phyloP scores from a whole-genome alignment of 75 land plant genomes.

The Selaginella tamariscina region DNA sequence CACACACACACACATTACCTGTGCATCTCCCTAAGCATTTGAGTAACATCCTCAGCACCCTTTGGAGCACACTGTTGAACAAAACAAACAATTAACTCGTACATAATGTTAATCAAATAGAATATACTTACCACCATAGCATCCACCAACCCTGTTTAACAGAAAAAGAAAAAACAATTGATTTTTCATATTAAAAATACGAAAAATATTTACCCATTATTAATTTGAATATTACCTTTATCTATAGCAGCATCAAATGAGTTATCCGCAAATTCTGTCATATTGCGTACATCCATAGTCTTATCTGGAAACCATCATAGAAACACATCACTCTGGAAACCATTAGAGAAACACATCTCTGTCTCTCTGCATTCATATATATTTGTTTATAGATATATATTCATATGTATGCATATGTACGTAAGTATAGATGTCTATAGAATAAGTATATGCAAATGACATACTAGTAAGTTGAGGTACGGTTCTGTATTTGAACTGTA shows the following conservation, averaged over 20 bases:
- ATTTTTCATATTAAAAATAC: too few relatives aligned
- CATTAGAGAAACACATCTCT: too few relatives aligned
- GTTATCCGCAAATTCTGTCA: slow-evolving; percentile 40
- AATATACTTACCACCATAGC: neutral
- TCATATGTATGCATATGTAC: too few relatives aligned
- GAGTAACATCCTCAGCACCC: neutral
- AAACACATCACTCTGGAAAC: too few relatives aligned
- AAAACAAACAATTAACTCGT: neutral
- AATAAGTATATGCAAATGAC: slow-evolving; percentile 16
- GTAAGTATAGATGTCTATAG: slow-evolving; percentile 57
- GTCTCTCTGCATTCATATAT: too few relatives aligned
- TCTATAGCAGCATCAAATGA: slow-evolving; percentile 77
- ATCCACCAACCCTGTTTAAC: neutral
- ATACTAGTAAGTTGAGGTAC: slow-evolving; percentile 15
- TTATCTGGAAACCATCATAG: slow-evolving; percentile 26
- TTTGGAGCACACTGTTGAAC: neutral
- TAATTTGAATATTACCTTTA: slow-evolving; percentile 73
- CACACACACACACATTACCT: too few relatives aligned
- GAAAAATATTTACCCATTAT: too few relatives aligned
- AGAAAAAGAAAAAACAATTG: too few relatives aligned
- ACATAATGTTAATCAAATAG: neutral
- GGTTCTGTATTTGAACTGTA: slow-evolving; percentile 54
- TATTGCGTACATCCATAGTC: slow-evolving; percentile 76
- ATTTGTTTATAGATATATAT: too few relatives aligned
- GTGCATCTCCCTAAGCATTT: neutral